Evolutionary conservation across 75 land plant genomes (phyloP).

Genomic region (Azolla pinnata): DNA sequence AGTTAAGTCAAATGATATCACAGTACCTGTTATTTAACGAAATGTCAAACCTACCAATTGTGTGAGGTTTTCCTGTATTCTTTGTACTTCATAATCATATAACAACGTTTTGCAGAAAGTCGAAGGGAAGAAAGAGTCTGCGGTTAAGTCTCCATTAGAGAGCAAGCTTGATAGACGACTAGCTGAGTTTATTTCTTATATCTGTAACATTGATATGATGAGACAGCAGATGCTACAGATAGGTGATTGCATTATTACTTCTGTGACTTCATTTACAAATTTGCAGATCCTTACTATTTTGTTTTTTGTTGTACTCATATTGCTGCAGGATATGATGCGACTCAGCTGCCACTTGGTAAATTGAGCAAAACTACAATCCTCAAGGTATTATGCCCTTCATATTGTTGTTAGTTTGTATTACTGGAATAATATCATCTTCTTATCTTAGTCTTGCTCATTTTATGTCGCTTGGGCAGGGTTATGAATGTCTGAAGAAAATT

Average conservation of each 20-base stretch:
- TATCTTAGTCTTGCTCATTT: too few relatives aligned
- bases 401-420: too few relatives aligned
- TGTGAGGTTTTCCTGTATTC: too few relatives aligned
- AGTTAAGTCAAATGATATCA: too few relatives aligned
- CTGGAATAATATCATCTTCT: too few relatives aligned
- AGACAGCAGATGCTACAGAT: conserved; percentile 92
- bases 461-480: too few relatives aligned
- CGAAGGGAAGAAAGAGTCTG: conserved; percentile 1
- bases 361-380: conserved; percentile 88
- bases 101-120: neutral
- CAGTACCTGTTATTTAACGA: too few relatives aligned
- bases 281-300: neutral
- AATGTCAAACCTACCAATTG: too few relatives aligned
- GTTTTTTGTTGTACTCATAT: neutral
- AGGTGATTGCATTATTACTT: conserved; percentile 26
- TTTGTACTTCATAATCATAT: too few relatives aligned
- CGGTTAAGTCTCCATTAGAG: conserved; percentile 18
- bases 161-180: conserved; percentile 57
- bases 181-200: conserved; percentile 61
- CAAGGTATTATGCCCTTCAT: conserved; percentile 41
- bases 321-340: conserved; percentile 75
- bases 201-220: conserved; percentile 92
- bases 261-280: neutral
- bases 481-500: conserved; percentile 79
- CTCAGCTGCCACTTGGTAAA: conserved; percentile 90